Percentiles rank a stretch among this genome's conserved stretches.
Conservation (phyloP, 163 green algal genomes). For the Coccomyxa subellipsoidea region DNA sequence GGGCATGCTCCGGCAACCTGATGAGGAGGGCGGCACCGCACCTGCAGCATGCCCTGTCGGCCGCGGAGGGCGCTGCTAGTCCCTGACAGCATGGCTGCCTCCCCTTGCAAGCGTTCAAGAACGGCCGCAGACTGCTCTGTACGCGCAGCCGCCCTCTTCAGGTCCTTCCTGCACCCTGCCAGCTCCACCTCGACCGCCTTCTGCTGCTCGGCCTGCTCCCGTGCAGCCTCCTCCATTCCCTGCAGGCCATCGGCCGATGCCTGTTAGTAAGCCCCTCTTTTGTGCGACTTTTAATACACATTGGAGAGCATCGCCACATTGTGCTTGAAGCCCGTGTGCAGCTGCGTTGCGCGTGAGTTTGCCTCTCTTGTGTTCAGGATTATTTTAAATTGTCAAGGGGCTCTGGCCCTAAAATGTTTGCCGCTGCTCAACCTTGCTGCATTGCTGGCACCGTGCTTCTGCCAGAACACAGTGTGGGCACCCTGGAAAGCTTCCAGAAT, state of each 20-base stretch:
- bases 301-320: not conserved
- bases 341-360: too few relatives aligned
- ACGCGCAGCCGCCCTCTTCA: not conserved
- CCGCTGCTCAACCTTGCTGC: too few relatives aligned
- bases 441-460: too few relatives aligned
- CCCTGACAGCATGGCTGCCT: slow-evolving; percentile 49
- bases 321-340: too few relatives aligned
- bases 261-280: too few relatives aligned
- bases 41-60: slow-evolving; percentile 44
- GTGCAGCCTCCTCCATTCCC: not conserved
- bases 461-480: too few relatives aligned
- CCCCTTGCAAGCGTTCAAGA: slow-evolving; percentile 33
- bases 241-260: not conserved
- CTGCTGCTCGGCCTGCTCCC: not conserved
- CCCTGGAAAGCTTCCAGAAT: too few relatives aligned
- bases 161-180: not conserved
- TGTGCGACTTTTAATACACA: not conserved
- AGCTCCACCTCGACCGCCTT: not conserved
- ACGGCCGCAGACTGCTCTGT: not conserved
- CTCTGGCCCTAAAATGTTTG: too few relatives aligned
- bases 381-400: too few relatives aligned
- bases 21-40: not conserved
- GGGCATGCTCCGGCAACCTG: too few relatives aligned
- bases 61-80: slow-evolving; percentile 53
- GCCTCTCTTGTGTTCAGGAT: too few relatives aligned